Base-by-base conservation (phyloP, 164 flowering plant genomes). In the Umbellularia californica region DNA sequence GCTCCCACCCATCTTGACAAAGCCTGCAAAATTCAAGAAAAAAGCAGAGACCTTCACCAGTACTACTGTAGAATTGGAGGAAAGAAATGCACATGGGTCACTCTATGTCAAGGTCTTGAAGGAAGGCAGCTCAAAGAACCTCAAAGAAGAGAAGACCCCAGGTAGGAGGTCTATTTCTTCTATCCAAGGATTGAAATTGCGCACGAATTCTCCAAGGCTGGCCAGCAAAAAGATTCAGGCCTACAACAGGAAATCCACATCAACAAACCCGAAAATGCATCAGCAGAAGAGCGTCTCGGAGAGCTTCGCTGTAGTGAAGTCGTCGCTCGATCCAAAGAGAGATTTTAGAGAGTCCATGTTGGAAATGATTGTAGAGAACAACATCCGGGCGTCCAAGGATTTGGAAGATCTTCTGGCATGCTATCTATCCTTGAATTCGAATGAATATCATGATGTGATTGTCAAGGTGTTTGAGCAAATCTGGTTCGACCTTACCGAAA, bases 341-440 rank as follows among this genome's bases (percentile, higher is more conserved):
- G 98, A 93, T 69, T 93, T 93, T 85, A 87, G 84, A 73, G 92
- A 93, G 0, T 93, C 98, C 14, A 93, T 93, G 98, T 82, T 89
- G 90, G 97, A 93, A 78, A 93, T 93, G 98, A 91, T 93, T 5
- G 76, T 87, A 70, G 90, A 90, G 86, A 89, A 91, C 76, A 82
- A 90, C 75, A 81, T 93, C 33, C 73, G 81, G 72, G 81, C 84
- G 2, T 83, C 95, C 0, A 87, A 87, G 74, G 98, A 91, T 50
- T 81, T 93, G 79, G 98, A 93, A 70, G 98, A 93, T 22, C 87
- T 93, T 51, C 87, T 93, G n/a, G 97, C 95, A 4, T 93, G 98
- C 65, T 93, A 89, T 79, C 91, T 93, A 20, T 85, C 90, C 0
- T 66, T 93, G 79, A 93, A 93, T 77, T 86, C 95, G 0, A 84